Evolutionary conservation across 495 filamentous ascomycete genomes (phyloP).

Genomic region (Melanomma pulvis-pyrius): DNA sequence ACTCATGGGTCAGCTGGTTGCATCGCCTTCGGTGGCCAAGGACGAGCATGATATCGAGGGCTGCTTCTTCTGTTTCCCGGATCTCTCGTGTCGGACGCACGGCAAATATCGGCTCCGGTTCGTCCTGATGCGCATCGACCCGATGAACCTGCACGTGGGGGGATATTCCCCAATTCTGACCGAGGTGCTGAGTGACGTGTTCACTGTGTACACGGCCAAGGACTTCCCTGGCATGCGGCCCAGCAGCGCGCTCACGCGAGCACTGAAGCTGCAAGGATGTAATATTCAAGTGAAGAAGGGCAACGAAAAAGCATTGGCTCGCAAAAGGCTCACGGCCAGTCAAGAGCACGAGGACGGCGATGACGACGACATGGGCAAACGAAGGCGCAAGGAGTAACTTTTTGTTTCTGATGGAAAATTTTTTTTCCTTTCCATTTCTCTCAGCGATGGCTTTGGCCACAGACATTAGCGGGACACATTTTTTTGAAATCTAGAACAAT

Average conservation of each 20-base stretch:
- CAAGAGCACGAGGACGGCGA: slow-evolving; percentile 55
- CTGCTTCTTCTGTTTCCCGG: slow-evolving; percentile 93
- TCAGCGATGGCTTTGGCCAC: background rate
- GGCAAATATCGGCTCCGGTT: slow-evolving; percentile 83
- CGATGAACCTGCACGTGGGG: slow-evolving; percentile 51
- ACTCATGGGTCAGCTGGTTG: slow-evolving; percentile 77
- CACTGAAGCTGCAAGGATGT: slow-evolving; percentile 72
- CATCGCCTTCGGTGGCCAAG: slow-evolving; percentile 70
- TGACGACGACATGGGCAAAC: slow-evolving; percentile 38
- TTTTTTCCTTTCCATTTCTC: background rate
- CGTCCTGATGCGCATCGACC: slow-evolving; percentile 79
- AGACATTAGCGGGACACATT: background rate
- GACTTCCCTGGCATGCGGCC: slow-evolving; percentile 94
- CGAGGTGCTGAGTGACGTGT: slow-evolving; percentile 72
- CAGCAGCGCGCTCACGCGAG: slow-evolving; percentile 68
- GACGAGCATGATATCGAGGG: slow-evolving; percentile 69
- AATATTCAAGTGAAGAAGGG: slow-evolving; percentile 81
- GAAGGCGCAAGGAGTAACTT: slow-evolving; percentile 37
- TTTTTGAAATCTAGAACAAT: slow-evolving; percentile 16
- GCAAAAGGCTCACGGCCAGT: slow-evolving; percentile 41
- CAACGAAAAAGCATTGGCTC: slow-evolving; percentile 60
- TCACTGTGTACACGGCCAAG: slow-evolving; percentile 92
- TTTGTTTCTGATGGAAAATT: background rate
- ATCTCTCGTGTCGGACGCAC: slow-evolving; percentile 87
- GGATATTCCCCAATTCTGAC: slow-evolving; percentile 65